Evolutionary conservation across 2,329 filamentous ascomycete genomes (phyloP).

Genomic region (Neofusicoccum parvum): DNA sequence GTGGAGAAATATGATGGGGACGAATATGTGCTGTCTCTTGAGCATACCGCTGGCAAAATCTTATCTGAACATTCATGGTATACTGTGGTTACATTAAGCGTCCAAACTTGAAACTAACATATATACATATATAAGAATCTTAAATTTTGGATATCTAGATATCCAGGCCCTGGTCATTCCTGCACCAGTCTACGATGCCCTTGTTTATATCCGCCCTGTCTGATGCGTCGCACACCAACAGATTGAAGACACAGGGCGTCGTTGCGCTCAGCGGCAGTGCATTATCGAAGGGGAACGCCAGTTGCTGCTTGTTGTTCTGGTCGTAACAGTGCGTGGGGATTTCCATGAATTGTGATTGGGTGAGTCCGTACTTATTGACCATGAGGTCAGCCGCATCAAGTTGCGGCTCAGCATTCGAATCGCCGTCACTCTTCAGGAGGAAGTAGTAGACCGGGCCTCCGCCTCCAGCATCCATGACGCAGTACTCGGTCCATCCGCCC

Average conservation of each 20-base stretch:
- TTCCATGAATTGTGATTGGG: not conserved
- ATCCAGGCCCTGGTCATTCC: no score
- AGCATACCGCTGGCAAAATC: no score
- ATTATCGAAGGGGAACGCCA: not conserved
- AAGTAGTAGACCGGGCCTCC: not conserved
- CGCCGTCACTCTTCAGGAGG: not conserved
- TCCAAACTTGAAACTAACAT: no score
- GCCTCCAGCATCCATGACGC: not conserved
- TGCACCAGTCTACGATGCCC: no score
- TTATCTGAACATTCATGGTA: no score
- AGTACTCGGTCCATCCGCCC: not conserved
- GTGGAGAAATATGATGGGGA: no score
- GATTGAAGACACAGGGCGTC: not conserved
- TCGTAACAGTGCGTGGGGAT: not conserved
- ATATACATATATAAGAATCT: no score
- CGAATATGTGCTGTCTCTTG: no score
- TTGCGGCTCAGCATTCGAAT: not conserved
- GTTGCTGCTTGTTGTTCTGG: not conserved
- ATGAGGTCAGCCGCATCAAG: not conserved
- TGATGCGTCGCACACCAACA: not conserved
- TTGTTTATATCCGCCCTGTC: no score
- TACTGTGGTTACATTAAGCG: no score
- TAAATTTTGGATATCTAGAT: no score
- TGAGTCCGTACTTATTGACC: constrained; percentile 1
- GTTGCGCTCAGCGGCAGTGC: not conserved